Evolutionary conservation across 2,329 filamentous ascomycete species (phyloP).

Genomic region (Aciculosporium take): DNA sequence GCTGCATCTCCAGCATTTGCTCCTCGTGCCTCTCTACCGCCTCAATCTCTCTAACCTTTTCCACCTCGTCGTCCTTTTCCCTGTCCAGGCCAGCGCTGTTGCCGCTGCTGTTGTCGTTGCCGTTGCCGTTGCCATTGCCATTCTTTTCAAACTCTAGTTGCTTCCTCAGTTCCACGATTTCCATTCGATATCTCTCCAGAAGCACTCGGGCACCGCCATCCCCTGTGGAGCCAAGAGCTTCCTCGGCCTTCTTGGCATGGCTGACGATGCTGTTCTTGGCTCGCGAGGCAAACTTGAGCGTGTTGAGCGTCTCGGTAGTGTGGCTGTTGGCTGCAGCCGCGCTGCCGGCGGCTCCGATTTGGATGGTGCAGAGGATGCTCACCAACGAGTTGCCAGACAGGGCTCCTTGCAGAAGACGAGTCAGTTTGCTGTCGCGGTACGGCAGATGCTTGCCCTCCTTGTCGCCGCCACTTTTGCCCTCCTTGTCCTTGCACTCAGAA

Average conservation of each 20-base stretch:
- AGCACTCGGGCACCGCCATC: constrained; percentile 79
- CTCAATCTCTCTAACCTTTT: constrained; percentile 62
- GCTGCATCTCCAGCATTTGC: constrained; percentile 96
- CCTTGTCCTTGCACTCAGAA: constrained; percentile 79
- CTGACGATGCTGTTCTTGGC: constrained; percentile 98
- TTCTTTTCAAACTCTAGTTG: constrained; percentile 79
- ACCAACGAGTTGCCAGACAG: constrained; percentile 87
- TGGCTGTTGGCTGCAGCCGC: constrained; percentile 58
- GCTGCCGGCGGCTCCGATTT: constrained; percentile 66
- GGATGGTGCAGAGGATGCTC: constrained; percentile 93
- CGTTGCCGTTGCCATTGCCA: constrained; percentile 40
- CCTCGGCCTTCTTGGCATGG: constrained; percentile 87
- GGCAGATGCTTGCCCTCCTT: constrained; percentile 87
- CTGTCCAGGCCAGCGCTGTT: constrained; percentile 30
- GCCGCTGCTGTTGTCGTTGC: constrained; percentile 37
- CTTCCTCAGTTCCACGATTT: constrained; percentile 67
- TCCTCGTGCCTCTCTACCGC: constrained; percentile 81
- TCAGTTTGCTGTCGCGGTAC: constrained; percentile 95
- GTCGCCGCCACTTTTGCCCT: constrained; percentile 53
- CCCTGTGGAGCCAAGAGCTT: constrained; percentile 65
- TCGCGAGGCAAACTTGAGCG: constrained; percentile 87
- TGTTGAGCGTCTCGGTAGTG: constrained; percentile 82
- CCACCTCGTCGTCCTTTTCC: constrained; percentile 52
- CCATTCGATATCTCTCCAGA: constrained; percentile 83
- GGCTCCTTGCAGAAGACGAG: constrained; percentile 78